A percentile compares a stretch with the other conserved stretches of the same genome.
Evolutionary conservation across 116 monocot genomes (phyloP).

Genomic region (Dioscorea cayenensis): DNA sequence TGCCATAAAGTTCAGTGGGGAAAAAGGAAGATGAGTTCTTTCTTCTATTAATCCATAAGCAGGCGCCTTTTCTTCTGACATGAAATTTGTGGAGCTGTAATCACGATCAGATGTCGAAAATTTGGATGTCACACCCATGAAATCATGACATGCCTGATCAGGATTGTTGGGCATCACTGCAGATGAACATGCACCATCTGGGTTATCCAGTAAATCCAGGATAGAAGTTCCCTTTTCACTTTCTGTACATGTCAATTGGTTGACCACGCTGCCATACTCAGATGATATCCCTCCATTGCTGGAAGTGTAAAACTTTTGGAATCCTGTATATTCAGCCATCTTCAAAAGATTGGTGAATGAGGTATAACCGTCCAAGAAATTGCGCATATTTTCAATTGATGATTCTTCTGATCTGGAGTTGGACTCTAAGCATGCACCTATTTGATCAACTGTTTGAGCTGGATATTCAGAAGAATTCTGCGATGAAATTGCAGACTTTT

Average conservation of each 20-base stretch:
- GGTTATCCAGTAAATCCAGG: conserved; percentile 3
- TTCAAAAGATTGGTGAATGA: conserved; percentile 34
- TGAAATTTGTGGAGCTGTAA: conserved; percentile 5
- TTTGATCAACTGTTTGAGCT: conserved; percentile 17
- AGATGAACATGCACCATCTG: conserved; percentile 8
- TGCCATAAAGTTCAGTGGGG: conserved; percentile 2
- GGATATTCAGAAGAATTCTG: conserved; percentile 43
- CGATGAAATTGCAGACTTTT: conserved; percentile 52
- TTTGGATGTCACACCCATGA: conserved; percentile 2
- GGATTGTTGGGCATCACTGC: conserved; percentile 1
- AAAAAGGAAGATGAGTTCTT: neutral
- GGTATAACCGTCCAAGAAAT: conserved; percentile 21
- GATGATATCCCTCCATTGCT: conserved; percentile 13
- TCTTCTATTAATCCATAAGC: conserved; percentile 6
- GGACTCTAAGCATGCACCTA: conserved; percentile 12
- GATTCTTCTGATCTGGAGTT: conserved; percentile 17
- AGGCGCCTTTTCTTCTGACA: conserved; percentile 6
- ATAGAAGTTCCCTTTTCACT: conserved; percentile 6
- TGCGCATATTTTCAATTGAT: conserved; percentile 9
- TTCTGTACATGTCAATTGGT: conserved; percentile 5
- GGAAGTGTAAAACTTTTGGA: conserved; percentile 9
- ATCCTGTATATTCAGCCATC: conserved; percentile 16
- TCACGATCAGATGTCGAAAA: conserved; percentile 6
- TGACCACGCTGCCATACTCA: conserved; percentile 7
- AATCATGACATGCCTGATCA: conserved; percentile 1